Conservation (phyloP, 257 asterid genomes). For the Solanum pennellii region DNA sequence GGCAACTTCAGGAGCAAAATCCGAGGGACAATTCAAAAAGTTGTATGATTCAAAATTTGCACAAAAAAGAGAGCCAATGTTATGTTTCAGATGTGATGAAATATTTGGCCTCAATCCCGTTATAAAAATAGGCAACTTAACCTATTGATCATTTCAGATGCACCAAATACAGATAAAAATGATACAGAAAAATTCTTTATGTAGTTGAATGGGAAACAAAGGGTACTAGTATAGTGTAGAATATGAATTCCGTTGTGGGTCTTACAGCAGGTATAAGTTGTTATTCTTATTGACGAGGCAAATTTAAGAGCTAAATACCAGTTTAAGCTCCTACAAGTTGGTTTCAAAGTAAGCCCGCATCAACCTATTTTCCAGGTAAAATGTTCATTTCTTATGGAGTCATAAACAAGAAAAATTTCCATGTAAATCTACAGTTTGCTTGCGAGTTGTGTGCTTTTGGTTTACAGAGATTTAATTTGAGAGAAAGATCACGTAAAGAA, state of each 20-base stretch:
- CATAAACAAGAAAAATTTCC: too few relatives aligned
- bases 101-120: neutral
- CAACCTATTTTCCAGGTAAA: too few relatives aligned
- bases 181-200: neutral
- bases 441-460: too few relatives aligned
- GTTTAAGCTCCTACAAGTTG: neutral
- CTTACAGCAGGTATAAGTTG: neutral
- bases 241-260: neutral
- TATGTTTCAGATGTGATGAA: neutral
- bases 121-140: neutral
- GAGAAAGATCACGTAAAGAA: neutral
- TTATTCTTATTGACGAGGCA: neutral
- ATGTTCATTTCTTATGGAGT: too few relatives aligned
- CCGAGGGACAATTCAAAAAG: neutral
- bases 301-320: neutral
- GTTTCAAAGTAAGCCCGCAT: too few relatives aligned
- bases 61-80: neutral
- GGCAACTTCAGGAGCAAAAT: neutral
- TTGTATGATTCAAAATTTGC: neutral
- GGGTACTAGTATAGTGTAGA: neutral
- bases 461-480: neutral
- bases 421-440: too few relatives aligned
- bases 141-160: neutral
- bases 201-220: neutral
- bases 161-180: neutral